These are phyloP conservation scores for Podila verticillata DNA, from an alignment of 192 early-diverging fungal species.

Conservation along the genomic window DNA sequence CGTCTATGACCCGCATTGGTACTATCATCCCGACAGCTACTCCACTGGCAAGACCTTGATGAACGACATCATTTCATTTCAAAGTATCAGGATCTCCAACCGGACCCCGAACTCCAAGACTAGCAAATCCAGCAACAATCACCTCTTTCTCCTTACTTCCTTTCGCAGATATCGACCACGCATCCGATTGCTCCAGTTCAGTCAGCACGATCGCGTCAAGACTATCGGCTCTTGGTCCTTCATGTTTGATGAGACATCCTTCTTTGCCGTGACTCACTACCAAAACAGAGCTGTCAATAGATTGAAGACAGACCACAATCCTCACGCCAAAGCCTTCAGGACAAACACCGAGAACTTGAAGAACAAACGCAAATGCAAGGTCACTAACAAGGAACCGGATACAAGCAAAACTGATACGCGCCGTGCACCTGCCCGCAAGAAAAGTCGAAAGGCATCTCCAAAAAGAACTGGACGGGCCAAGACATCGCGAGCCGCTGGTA, in stretches of 20 bases:
- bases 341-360: neutral
- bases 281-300: constrained; percentile 64
- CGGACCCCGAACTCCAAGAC: neutral
- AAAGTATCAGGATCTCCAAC: constrained; percentile 65
- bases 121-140: neutral
- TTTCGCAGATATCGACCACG: constrained; percentile 67
- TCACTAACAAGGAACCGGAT: neutral
- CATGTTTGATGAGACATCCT: constrained; percentile 57
- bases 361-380: neutral
- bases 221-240: constrained; percentile 20
- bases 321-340: constrained; percentile 71
- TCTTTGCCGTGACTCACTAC: constrained; percentile 72
- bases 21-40: constrained; percentile 39
- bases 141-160: constrained; percentile 48
- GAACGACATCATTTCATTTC: constrained; percentile 49
- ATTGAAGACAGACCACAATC: constrained; percentile 66
- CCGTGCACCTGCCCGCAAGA: no score
- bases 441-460: no score
- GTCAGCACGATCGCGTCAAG: constrained; percentile 8
- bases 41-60: constrained; percentile 51
- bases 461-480: no score
- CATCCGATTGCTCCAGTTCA: constrained; percentile 52
- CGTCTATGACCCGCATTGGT: constrained; percentile 9
- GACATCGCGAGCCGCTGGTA: no score
- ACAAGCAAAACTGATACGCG: no score